Percentiles rank a stretch among this genome's conserved stretches.
phyloP scores from a whole-genome alignment of 2,329 filamentous ascomycete species.

The Dactylellina drechsleri region DNA sequence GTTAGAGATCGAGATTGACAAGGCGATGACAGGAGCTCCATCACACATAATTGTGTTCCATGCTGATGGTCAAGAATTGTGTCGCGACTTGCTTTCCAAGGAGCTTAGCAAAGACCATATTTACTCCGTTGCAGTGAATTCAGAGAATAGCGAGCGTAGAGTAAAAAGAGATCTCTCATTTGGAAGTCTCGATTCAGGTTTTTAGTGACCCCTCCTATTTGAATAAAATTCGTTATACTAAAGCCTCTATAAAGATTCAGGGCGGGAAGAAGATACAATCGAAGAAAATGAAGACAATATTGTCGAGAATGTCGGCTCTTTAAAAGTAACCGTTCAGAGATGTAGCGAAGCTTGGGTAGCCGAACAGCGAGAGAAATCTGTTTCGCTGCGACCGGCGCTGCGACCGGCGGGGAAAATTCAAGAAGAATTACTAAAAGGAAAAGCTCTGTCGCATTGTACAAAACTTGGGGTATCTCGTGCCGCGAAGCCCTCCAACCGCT shows the following conservation, averaged over 20 bases:
- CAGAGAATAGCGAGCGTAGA: no score
- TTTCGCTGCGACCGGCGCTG: no score
- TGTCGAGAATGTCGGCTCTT: constrained; percentile 5
- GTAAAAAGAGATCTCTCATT: no score
- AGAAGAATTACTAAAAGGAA: constrained; percentile 12
- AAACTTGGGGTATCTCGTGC: background rate
- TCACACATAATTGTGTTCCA: background rate
- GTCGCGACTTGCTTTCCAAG: background rate
- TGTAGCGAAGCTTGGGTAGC: background rate
- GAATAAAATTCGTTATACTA: no score
- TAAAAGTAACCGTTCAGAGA: background rate
- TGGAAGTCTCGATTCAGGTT: no score
- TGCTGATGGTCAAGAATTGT: constrained; percentile 12
- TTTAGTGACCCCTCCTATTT: no score
- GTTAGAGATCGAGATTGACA: background rate
- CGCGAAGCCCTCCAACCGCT: no score
- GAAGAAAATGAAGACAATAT: background rate
- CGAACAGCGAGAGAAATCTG: background rate
- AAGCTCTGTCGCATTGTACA: constrained; percentile 15
- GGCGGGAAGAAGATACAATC: background rate
- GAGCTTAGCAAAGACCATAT: background rate
- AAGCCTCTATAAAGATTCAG: background rate
- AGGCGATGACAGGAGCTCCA: background rate
- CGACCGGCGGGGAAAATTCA: background rate
- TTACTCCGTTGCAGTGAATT: background rate